Percentiles rank a stretch among this genome's conserved stretches.
Evolutionary conservation across 345 rosid genomes (phyloP).

Genomic region (Pistacia atlantica): DNA sequence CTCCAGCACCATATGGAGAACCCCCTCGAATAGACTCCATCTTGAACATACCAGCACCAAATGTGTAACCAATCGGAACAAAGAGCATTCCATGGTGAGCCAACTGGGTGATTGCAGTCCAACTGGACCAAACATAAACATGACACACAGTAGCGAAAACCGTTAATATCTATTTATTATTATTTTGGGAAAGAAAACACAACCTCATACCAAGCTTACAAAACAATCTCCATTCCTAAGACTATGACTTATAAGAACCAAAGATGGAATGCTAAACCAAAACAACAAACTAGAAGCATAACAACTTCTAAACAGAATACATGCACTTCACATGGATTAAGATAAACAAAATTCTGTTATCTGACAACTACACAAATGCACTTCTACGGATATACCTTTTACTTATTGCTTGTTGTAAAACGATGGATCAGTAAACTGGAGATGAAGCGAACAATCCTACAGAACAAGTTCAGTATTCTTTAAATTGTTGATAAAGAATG

Average conservation of each 20-base stretch:
- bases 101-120: conserved; percentile 80
- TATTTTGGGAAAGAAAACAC: background rate
- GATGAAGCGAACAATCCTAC: background rate
- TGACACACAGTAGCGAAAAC: background rate
- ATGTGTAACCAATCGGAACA: conserved; percentile 82
- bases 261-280: background rate
- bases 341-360: background rate
- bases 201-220: background rate
- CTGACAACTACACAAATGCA: background rate
- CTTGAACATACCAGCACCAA: conserved; percentile 81
- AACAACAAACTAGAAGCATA: background rate
- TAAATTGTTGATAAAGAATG: background rate
- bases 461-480: background rate
- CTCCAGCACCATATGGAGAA: conserved; percentile 74
- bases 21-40: conserved; percentile 79
- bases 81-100: conserved; percentile 88
- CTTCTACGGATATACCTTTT: background rate
- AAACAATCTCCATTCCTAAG: conserved; percentile 1
- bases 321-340: background rate
- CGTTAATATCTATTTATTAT: background rate
- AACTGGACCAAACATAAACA: conserved; percentile 37
- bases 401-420: background rate
- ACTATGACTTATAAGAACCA: background rate
- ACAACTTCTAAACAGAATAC: background rate
- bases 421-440: background rate